phyloP scores from a whole-genome alignment of 2,329 filamentous ascomycete species.

The Hymenoscyphus fraxineus region DNA sequence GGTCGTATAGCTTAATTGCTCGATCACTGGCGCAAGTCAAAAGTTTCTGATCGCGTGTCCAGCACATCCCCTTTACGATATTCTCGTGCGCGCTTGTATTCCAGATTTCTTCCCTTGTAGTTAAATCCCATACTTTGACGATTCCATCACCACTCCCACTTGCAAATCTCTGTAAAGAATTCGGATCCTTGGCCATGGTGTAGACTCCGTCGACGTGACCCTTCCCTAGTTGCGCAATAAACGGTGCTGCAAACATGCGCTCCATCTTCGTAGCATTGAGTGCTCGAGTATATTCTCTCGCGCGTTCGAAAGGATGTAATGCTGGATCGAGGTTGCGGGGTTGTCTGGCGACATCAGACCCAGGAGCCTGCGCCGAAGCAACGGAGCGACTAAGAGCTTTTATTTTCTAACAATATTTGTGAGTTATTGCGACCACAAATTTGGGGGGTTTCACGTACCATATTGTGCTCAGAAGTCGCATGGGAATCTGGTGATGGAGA shows the following conservation, averaged over 20 bases:
- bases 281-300: slow-evolving; percentile 76
- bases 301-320: slow-evolving; percentile 85
- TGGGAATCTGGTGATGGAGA: not conserved
- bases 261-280: slow-evolving; percentile 87
- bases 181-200: slow-evolving; percentile 74
- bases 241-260: slow-evolving; percentile 84
- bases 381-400: slow-evolving; percentile 65
- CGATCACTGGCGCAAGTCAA: slow-evolving; percentile 83
- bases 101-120: slow-evolving; percentile 70
- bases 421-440: slow-evolving; percentile 1
- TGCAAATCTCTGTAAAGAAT: slow-evolving; percentile 68
- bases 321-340: slow-evolving; percentile 76
- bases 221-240: slow-evolving; percentile 78
- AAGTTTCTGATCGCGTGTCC: slow-evolving; percentile 81
- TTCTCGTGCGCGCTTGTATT: slow-evolving; percentile 83
- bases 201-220: slow-evolving; percentile 93
- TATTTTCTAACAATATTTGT: slow-evolving; percentile 46
- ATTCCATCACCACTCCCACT: slow-evolving; percentile 89
- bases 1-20: slow-evolving; percentile 87
- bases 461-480: slow-evolving; percentile 22
- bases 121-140: slow-evolving; percentile 87
- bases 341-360: slow-evolving; percentile 60
- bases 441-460: slow-evolving; percentile 25
- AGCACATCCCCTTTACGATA: slow-evolving; percentile 85
- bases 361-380: slow-evolving; percentile 61